A percentile compares a stretch with the other conserved stretches of the same genome.
These are phyloP conservation scores for Candida labiduridarum DNA, from an alignment of 1,139 yeast species.

Conservation along the genomic window DNA sequence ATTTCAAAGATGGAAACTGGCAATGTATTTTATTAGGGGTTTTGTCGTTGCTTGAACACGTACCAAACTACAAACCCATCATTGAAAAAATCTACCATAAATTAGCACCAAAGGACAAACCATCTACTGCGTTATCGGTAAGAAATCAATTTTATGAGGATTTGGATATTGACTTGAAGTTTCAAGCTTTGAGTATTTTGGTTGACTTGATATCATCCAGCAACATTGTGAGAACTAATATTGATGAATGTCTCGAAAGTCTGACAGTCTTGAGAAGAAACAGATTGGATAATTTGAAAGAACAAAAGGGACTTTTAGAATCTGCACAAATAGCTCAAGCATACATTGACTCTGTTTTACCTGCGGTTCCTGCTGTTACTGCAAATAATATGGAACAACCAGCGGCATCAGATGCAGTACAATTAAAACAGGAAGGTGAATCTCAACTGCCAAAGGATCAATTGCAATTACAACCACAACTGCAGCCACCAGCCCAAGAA, in stretches of 20 bases:
- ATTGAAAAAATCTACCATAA: slow-evolving; percentile 50
- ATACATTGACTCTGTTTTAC: slow-evolving; percentile 26
- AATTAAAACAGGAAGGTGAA: not conserved
- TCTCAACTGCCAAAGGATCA: not conserved
- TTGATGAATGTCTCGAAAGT: slow-evolving; percentile 71
- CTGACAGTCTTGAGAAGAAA: slow-evolving; percentile 66
- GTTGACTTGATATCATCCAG: slow-evolving; percentile 62
- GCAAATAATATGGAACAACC: not conserved
- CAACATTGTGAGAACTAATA: slow-evolving; percentile 57
- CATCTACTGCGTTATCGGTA: slow-evolving; percentile 54
- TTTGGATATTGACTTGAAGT: slow-evolving; percentile 51
- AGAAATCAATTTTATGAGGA: slow-evolving; percentile 50
- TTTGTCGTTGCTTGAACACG: slow-evolving; percentile 59
- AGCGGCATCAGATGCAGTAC: not conserved
- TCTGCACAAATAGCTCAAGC: slow-evolving; percentile 49
- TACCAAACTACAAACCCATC: slow-evolving; percentile 52
- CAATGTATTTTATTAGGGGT: slow-evolving; percentile 75
- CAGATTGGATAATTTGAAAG: slow-evolving; percentile 67
- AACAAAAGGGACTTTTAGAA: slow-evolving; percentile 53
- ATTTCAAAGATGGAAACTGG: slow-evolving; percentile 87
- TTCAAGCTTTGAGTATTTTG: slow-evolving; percentile 56
- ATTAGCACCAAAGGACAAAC: slow-evolving; percentile 58
- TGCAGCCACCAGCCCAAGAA: slow-evolving; percentile 17
- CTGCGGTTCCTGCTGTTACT: not conserved
- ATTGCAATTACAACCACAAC: slow-evolving; percentile 13